Base-by-base conservation (phyloP, 306 rosid species). In the Sindora glabra region DNA sequence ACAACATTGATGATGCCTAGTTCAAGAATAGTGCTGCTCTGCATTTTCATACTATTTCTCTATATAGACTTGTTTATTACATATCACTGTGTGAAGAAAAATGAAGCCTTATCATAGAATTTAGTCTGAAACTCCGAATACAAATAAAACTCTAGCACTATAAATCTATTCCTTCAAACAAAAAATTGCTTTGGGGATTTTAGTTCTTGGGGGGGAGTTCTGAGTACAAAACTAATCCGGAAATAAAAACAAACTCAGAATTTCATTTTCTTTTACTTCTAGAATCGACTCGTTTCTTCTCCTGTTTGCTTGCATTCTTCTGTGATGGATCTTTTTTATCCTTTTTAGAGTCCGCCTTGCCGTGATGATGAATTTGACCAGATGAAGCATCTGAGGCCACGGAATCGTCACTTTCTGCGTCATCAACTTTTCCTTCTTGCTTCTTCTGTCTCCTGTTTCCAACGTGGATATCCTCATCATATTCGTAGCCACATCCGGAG, bases 381-480 rank as follows among this genome's bases (percentile, higher is more conserved):
- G 95, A 86, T 0, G 96, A 89, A 44, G 96, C 91, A 63, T 89
- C 95, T 0, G 96, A 89, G 56, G 90, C 91, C 95, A 83, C 74
- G 1, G 95, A 89, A 73, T 83, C 95, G 40, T 89, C 96, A n/a
- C 91, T 86, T 56, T 77, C 89, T 29, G 45, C 87, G 11, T 77
- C 79, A 32, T 75, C 72, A 25, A 58, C 67, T 49, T 67, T 68
- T 47, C 10, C 46, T 47, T 68, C 68, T 12, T 57, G 62, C 77
- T 47, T 74, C 52, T 56, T 74, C 52, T 56, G 64, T 45, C 67
- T 79, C 14, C 74, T 58, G 52, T 56, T 61, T 9, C 50, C 59
- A 10, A 55, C 72, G 25, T 61, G 50, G 7, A 61, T 19, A 1
- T 58, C 52, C 42, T 37, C 47, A 50, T 55, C 46, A 49, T 55